Conservation (phyloP, 2,329 filamentous ascomycete genomes). For the Aaosphaeria pasadenensis region DNA sequence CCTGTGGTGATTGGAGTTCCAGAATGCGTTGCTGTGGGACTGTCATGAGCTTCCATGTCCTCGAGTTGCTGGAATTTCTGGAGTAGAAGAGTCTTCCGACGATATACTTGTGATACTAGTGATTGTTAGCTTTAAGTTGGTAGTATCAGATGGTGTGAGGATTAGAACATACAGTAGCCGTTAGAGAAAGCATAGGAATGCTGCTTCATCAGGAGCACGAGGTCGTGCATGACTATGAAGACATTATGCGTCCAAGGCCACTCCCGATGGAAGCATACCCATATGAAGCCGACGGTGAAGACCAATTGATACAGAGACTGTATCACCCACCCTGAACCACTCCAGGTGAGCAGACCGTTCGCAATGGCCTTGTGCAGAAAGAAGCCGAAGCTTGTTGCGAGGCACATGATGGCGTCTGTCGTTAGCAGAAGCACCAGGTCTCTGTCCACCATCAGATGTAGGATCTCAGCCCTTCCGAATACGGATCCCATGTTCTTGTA, state of each 20-base stretch:
- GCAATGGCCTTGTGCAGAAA: constrained; percentile 61
- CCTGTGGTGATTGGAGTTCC: constrained; percentile 2
- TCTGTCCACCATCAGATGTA: constrained; percentile 63
- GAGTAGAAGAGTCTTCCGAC: constrained; percentile 44
- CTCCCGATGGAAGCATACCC: constrained; percentile 65
- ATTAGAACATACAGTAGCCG: constrained; percentile 53
- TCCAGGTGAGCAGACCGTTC: constrained; percentile 64
- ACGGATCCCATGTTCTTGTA: constrained; percentile 66
- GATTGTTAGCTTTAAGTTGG: background rate
- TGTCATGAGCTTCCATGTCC: constrained; percentile 45
- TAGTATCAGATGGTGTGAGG: background rate
- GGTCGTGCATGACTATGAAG: constrained; percentile 70
- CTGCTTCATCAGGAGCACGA: constrained; percentile 81
- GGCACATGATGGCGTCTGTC: constrained; percentile 69
- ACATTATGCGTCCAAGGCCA: constrained; percentile 85
- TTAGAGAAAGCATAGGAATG: constrained; percentile 80
- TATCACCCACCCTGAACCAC: constrained; percentile 66
- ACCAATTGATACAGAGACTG: constrained; percentile 71
- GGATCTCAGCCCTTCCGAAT: constrained; percentile 69
- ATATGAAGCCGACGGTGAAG: constrained; percentile 62
- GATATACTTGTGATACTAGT: constrained; percentile 57
- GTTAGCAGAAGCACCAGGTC: constrained; percentile 52
- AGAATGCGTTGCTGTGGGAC: constrained; percentile 2
- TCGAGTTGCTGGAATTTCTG: constrained; percentile 58
- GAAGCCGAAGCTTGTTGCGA: constrained; percentile 62